Evolutionary conservation across 768 basidiomycete genomes (phyloP), one percentile per base, ranked within the genome.

Genomic region (Psilocybe cubensis): DNA sequence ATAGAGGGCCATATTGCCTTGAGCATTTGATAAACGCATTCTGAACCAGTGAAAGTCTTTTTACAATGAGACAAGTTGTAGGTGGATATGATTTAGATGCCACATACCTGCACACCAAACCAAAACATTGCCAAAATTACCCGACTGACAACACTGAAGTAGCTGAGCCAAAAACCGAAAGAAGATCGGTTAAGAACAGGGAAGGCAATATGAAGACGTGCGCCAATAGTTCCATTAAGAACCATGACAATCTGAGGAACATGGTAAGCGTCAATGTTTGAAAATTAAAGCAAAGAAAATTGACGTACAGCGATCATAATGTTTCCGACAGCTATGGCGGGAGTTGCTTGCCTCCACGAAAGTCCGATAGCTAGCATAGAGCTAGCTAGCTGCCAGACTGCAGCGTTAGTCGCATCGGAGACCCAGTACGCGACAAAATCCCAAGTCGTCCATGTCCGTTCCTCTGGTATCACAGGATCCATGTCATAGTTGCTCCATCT

Each of bases 81-180:
- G 1, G 24, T 4, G n/a, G 4, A 46, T 29, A 4, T 43, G 9
- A 27, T 21, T 7, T 17, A 3, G 40, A 54, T 31, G 43, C 59
- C n/a, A 61, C 66, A 62, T 46, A 84, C 86, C 78, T 88, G 88
- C 17, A 90, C 81, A 5, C 85, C 85, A 57, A 90, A 90, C 90
- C 92, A 94, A 70, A 93, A 90, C 80, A 92, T 83, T 33, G 89
- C 79, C 21, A 94, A 81, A 18, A 92, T 73, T 42, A 86, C 81
- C 20, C 92, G 83, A 62, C 89, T 91, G 56, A 94, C 68, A 44
- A 95, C 89, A 56, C 84, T 86, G 70, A 94, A 94, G 72, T 92
- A 94, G 67, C 91, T 90, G 64, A 94, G 83, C 85, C 89, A 94
- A 74, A 93, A 94, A 1, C 94, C 93, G 63, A 94, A 91, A 0